Conservation (phyloP, 805 yeast species). For the Candida namnaoensis region DNA sequence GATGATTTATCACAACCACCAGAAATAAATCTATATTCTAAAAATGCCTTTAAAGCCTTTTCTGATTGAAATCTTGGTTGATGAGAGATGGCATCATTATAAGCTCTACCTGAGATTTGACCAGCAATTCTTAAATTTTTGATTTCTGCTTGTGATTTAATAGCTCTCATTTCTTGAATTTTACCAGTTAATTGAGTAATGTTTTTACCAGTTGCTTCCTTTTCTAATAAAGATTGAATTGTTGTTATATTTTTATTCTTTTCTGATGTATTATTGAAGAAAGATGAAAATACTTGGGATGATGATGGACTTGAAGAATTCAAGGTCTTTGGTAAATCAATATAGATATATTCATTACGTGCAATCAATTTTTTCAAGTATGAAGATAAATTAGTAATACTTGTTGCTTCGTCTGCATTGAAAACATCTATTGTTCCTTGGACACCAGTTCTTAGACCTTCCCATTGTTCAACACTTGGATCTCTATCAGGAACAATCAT, state of each 20-base stretch:
- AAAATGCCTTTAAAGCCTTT: slow-evolving; percentile 65
- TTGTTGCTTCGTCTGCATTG: slow-evolving; percentile 74
- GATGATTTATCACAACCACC: slow-evolving; percentile 91
- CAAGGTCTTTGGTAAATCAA: slow-evolving; percentile 32
- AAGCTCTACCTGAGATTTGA: slow-evolving; percentile 73
- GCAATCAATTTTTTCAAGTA: slow-evolving; percentile 39
- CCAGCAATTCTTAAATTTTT: slow-evolving; percentile 77
- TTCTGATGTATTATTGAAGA: slow-evolving; percentile 17
- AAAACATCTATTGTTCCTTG: slow-evolving; percentile 76
- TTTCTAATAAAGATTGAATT: slow-evolving; percentile 17
- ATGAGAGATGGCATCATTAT: slow-evolving; percentile 70
- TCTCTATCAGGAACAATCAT: slow-evolving; percentile 85
- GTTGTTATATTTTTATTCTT: slow-evolving; percentile 17
- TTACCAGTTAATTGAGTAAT: slow-evolving; percentile 34
- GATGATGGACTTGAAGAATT: slow-evolving; percentile 10
- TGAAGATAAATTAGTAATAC: slow-evolving; percentile 32
- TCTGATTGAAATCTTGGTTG: slow-evolving; percentile 50
- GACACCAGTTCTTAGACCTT: slow-evolving; percentile 84
- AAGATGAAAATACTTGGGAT: slow-evolving; percentile 19
- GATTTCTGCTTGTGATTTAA: slow-evolving; percentile 74
- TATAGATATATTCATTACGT: slow-evolving; percentile 43
- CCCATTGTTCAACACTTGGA: slow-evolving; percentile 81
- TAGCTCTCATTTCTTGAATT: slow-evolving; percentile 44
- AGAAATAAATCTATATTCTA: slow-evolving; percentile 73
- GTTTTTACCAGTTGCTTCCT: slow-evolving; percentile 21